A percentile compares a stretch with the other conserved stretches of the same genome.
Conservation (phyloP, 2,329 filamentous ascomycete genomes). For the Macrophomina phaseolina region DNA sequence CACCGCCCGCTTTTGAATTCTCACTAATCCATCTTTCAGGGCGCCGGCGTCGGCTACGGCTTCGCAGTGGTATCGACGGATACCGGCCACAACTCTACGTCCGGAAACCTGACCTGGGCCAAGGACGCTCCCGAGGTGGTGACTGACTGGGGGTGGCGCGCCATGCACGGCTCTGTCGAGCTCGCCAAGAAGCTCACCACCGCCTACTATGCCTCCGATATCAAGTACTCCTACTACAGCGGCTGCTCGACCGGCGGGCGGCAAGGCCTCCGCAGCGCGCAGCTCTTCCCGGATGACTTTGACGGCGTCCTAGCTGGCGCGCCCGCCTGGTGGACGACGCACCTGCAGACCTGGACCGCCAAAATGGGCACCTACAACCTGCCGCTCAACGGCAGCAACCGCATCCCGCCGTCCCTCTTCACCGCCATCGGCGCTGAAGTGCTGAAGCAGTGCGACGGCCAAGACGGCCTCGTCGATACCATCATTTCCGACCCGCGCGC, state of each 20-base stretch:
- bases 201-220: slow-evolving; percentile 53
- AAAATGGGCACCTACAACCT: slow-evolving; percentile 43
- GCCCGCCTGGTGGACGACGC: slow-evolving; percentile 58
- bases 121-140: slow-evolving; percentile 43
- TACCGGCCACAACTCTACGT: slow-evolving; percentile 51
- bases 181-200: slow-evolving; percentile 55
- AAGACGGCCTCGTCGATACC: slow-evolving; percentile 21
- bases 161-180: slow-evolving; percentile 55
- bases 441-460: slow-evolving; percentile 22
- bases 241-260: slow-evolving; percentile 67
- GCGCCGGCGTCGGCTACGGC: slow-evolving; percentile 43
- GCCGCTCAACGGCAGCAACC: slow-evolving; percentile 18
- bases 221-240: slow-evolving; percentile 53
- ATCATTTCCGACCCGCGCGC: slow-evolving; percentile 17
- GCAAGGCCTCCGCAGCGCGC: slow-evolving; percentile 61
- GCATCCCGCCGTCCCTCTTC: slow-evolving; percentile 16
- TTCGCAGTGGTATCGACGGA: slow-evolving; percentile 54
- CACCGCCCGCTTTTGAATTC: background rate
- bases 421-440: slow-evolving; percentile 20
- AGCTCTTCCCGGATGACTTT: slow-evolving; percentile 62
- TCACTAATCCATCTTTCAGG: slow-evolving; percentile 30
- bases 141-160: slow-evolving; percentile 44
- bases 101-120: slow-evolving; percentile 45
- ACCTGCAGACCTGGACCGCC: slow-evolving; percentile 54
- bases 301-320: slow-evolving; percentile 62